These are phyloP conservation scores for Cocos nucifera DNA, from an alignment of 176 grass and related monocot genomes.

Conservation along the genomic window DNA sequence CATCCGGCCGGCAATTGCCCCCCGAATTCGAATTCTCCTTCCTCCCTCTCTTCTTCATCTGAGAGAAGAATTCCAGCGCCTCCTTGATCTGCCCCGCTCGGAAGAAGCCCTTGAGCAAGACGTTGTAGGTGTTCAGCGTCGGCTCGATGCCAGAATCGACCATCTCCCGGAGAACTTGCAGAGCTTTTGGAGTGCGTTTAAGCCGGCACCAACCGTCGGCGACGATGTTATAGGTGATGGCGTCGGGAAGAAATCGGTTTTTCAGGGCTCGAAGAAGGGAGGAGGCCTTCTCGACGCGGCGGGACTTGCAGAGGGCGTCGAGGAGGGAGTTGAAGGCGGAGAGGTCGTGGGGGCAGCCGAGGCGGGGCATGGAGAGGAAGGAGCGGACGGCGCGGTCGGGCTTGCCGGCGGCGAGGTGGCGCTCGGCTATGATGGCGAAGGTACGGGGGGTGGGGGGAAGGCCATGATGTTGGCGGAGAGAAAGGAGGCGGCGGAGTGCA, in stretches of 20 bases:
- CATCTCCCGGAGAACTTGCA: constrained; percentile 72
- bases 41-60: constrained; percentile 78
- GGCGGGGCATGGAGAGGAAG: constrained; percentile 74
- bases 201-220: constrained; percentile 79
- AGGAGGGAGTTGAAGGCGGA: constrained; percentile 71
- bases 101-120: constrained; percentile 89
- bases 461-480: constrained; percentile 38
- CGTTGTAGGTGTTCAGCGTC: constrained; percentile 82
- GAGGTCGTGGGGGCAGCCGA: constrained; percentile 40
- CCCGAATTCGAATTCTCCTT: constrained; percentile 14
- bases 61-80: constrained; percentile 68
- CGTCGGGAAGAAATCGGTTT: constrained; percentile 51
- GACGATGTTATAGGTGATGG: constrained; percentile 68
- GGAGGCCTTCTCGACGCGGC: constrained; percentile 55
- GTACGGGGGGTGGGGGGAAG: constrained; percentile 62
- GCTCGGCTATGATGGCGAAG: constrained; percentile 68
- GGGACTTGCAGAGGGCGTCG: constrained; percentile 63
- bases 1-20: constrained; percentile 40
- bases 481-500: constrained; percentile 46
- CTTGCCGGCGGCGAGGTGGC: constrained; percentile 43
- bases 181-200: constrained; percentile 70
- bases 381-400: constrained; percentile 70
- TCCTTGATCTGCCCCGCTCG: constrained; percentile 51
- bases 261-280: constrained; percentile 59
- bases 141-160: constrained; percentile 63